Evolutionary conservation across 2,329 filamentous ascomycete species (phyloP), one percentile per base, ranked within the genome.

Genomic region (Phoma sp.): DNA sequence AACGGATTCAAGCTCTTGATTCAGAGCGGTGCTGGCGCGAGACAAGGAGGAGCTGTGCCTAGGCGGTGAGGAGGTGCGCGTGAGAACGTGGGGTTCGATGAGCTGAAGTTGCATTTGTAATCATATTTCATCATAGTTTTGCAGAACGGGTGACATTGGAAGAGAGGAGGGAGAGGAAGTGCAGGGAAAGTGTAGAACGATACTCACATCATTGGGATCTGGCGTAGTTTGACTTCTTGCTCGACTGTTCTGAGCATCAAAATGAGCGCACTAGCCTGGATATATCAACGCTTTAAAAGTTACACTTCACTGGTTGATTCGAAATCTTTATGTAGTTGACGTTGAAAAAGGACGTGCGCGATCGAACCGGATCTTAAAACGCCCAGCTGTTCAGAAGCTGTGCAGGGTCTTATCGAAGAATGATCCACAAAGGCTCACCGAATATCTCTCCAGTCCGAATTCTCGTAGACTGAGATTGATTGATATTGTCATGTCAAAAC

Each of bases 1-100:
- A 99, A 99, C 77, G 95, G 93, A 5, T 98, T 98, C 83, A 98
- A 98, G 82, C 77, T 93, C 69, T 82, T 93, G 48, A 92, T 92
- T 11, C 49, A 49, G 43, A 53, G 47, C 14, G 47, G 48, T 29
- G 53, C 42, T 18, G 47, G 42, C 18, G 52, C 48, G 37, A 33
- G 47, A n/a, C 33, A 37, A 25, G 42, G 45, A 14, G 47, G 36
- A 30, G 40, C 32, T 20, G 43, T 52, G 38, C 32, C 47, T 10
- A 38, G 53, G 12, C 36, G 48, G 23, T 56, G 21, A 28, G 20
- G 7, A 5, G 15, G 15, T 4, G 11, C 9, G 9, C 12, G 6
- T 25, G 14, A 30, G 2, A 9, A 20, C 6, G 14, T 2, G 12
- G 23, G 12, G 15, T 20, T 12, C 18, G 30, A 14, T 9, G 38